Base-by-base conservation (phyloP, 495 filamentous ascomycete species). In the Staphylotrichum tortipilum region DNA sequence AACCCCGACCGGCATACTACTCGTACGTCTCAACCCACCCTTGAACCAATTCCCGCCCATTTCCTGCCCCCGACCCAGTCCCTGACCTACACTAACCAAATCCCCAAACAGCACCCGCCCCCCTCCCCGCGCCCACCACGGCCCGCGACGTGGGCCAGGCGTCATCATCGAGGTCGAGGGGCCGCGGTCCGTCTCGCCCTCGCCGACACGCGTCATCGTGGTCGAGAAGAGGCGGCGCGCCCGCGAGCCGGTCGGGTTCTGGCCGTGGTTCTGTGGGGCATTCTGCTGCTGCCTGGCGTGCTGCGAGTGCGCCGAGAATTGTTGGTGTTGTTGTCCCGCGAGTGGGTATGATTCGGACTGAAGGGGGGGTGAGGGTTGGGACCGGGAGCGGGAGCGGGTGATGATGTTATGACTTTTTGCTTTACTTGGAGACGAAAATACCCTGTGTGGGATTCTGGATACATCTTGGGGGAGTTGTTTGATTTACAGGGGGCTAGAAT, bases 211-310 rank as follows among this genome's bases (percentile, higher is more conserved):
- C 4, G 29, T 55, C 3, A 18, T 55, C 7, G 30, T 55, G 4
- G 31, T 55, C n/a, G 36, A 55, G 10, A 47, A 55, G 36, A 7
- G 48, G 28, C 29, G 43, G 11, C 47, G 40, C 10, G n/a, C n/a
- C n/a, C 19, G 47, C 4, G 28, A 47, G 19, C 41, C 19, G 1
- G 1, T 28, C 3, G 42, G 53, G 2, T 55, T 45, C 43, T 44
- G 31, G 30, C 28, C 47, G 9, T 50, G 46, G 46, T 49, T 57
- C 8, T 57, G 36, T n/a, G 50, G 41, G 17, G 18, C 23, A 7
- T 46, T 23, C 3, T 49, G 45, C 28, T 55, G 53, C 31, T 50
- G 42, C 24, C 47, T 23, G 18, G 31, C 44, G 0, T 55, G 53
- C 26, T 48, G 12, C 6, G 42, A 50, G 1, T 55, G 53, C 37